Evolutionary conservation across 2,329 filamentous ascomycete genomes (phyloP).

Genomic region (Blastomyces emzantsi): DNA sequence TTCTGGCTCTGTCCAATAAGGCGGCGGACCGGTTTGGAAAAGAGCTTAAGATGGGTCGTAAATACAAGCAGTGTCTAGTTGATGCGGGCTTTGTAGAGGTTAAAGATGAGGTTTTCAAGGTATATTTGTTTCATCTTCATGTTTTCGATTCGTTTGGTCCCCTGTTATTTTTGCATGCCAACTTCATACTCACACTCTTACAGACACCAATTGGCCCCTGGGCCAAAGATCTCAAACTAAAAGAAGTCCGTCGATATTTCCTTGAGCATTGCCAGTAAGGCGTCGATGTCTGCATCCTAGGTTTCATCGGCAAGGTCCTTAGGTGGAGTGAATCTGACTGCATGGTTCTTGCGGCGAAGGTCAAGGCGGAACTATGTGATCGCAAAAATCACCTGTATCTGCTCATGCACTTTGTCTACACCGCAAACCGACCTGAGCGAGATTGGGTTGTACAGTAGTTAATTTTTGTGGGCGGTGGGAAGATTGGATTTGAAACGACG

Average conservation of each 20-base stretch:
- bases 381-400: constrained; percentile 26
- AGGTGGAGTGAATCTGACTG: constrained; percentile 26
- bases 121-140: neutral
- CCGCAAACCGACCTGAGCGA: constrained; percentile 9
- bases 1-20: neutral
- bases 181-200: neutral
- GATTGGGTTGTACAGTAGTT: neutral
- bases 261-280: constrained; percentile 19
- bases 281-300: constrained; percentile 20
- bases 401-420: constrained; percentile 11
- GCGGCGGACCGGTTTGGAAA: neutral
- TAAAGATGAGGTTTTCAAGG: neutral
- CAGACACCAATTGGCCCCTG: constrained; percentile 24
- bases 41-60: neutral
- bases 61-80: constrained; percentile 21
- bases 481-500: too few species aligned
- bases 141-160: neutral
- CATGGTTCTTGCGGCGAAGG: constrained; percentile 25
- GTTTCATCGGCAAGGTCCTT: constrained; percentile 24
- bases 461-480: too few species aligned
- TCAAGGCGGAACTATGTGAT: constrained; percentile 27
- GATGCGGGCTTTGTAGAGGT: constrained; percentile 19
- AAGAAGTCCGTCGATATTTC: constrained; percentile 37
- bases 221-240: constrained; percentile 40
- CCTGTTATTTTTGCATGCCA: constrained; percentile 18